Conservation (phyloP, 2,329 filamentous ascomycete genomes). For the Escovopsis sp. region DNA sequence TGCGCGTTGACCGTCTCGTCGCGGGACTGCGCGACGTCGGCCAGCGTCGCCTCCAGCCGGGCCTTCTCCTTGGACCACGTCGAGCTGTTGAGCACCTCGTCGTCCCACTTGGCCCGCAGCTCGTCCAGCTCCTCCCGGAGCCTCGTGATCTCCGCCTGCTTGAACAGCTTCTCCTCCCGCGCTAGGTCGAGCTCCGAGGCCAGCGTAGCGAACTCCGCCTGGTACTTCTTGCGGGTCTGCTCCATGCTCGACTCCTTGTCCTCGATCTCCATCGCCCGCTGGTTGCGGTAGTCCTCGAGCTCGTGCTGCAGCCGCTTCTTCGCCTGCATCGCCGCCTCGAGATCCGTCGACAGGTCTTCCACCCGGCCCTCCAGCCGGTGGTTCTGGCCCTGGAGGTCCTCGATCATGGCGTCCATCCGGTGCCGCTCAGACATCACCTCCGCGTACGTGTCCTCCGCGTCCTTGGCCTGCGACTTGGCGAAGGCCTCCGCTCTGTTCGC, state of each 20-base stretch:
- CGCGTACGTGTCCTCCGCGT: slow-evolving; percentile 83
- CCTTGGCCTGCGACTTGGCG: slow-evolving; percentile 74
- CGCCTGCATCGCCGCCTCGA: slow-evolving; percentile 70
- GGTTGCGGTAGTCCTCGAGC: slow-evolving; percentile 90
- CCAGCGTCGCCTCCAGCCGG: slow-evolving; percentile 74
- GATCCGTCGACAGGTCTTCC: slow-evolving; percentile 81
- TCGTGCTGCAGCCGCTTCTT: slow-evolving; percentile 95
- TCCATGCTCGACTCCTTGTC: slow-evolving; percentile 94
- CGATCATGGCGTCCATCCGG: slow-evolving; percentile 73
- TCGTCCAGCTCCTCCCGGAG: slow-evolving; percentile 94
- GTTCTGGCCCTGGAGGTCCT: slow-evolving; percentile 79
- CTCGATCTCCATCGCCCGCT: slow-evolving; percentile 89
- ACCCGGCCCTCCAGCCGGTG: slow-evolving; percentile 83
- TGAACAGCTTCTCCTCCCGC: slow-evolving; percentile 75
- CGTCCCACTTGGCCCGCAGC: slow-evolving; percentile 90
- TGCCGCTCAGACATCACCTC: slow-evolving; percentile 85
- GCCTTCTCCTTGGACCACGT: slow-evolving; percentile 98
- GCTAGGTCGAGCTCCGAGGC: slow-evolving; percentile 89
- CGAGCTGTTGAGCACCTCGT: slow-evolving; percentile 92
- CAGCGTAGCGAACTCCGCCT: slow-evolving; percentile 75
- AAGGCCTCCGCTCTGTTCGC: slow-evolving; percentile 87
- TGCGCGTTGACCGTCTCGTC: slow-evolving; percentile 89
- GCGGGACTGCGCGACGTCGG: slow-evolving; percentile 78
- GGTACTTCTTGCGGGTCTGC: slow-evolving; percentile 95
- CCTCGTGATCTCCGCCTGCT: slow-evolving; percentile 71